Percentiles rank a stretch among this genome's conserved stretches.
Conservation (phyloP, 768 basidiomycete species). For the Boletus subparvulus region DNA sequence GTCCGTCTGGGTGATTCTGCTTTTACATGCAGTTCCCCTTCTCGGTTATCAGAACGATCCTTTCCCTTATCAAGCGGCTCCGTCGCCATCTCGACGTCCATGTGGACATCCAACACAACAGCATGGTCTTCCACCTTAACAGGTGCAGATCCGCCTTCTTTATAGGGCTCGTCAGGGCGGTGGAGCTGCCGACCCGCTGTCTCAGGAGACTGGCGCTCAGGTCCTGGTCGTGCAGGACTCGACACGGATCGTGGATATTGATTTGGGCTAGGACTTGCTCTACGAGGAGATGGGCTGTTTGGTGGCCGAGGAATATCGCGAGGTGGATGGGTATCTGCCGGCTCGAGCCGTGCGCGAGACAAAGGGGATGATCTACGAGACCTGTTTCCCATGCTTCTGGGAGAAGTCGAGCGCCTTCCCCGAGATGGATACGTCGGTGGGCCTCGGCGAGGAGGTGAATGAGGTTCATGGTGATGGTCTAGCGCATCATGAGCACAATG, state of each 20-base stretch:
- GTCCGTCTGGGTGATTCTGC: constrained; percentile 25
- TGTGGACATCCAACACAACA: neutral
- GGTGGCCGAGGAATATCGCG: constrained; percentile 12
- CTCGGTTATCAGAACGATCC: constrained; percentile 17
- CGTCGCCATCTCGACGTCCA: constrained; percentile 6
- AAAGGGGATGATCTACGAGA: constrained; percentile 23
- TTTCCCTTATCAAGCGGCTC: constrained; percentile 11
- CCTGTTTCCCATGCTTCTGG: constrained; percentile 19
- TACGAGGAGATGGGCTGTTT: constrained; percentile 14
- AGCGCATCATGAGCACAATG: neutral
- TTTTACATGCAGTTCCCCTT: constrained; percentile 19
- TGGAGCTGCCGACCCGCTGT: neutral
- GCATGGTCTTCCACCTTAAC: constrained; percentile 1
- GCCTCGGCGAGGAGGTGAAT: constrained; percentile 15
- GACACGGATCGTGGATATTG: neutral
- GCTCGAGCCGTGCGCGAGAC: constrained; percentile 16
- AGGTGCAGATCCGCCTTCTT: constrained; percentile 1
- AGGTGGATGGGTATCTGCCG: constrained; percentile 2
- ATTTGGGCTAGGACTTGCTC: constrained; percentile 16
- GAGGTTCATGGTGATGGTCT: constrained; percentile 17
- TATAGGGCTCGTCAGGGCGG: neutral
- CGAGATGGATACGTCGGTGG: constrained; percentile 13
- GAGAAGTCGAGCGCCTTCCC: constrained; percentile 24
- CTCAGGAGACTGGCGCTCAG: constrained; percentile 4
- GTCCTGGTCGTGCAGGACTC: constrained; percentile 13